A percentile compares a stretch with the other conserved stretches of the same genome.
These are phyloP conservation scores for Exutisphaerella laricina DNA, from an alignment of 2,329 filamentous ascomycete genomes.

Conservation along the genomic window DNA sequence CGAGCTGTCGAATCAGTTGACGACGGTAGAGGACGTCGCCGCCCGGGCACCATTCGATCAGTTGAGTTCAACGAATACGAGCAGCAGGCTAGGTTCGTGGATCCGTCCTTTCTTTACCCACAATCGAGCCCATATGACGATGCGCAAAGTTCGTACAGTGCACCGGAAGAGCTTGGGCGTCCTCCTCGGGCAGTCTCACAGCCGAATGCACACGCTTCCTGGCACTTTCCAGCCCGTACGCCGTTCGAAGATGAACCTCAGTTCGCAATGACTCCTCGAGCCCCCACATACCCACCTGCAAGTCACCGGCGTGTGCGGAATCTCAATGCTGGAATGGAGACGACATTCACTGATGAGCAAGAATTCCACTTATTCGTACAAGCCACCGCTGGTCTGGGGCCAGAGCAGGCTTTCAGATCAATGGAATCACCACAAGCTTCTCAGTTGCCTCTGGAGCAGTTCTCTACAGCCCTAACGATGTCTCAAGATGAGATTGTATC, in stretches of 20 bases:
- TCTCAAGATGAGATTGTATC: conserved; percentile 14
- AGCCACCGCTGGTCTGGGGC: conserved; percentile 30
- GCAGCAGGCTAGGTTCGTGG: conserved; percentile 4
- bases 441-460: not conserved
- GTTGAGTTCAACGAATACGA: conserved; percentile 4
- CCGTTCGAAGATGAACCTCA: conserved; percentile 9
- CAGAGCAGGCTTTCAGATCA: conserved; percentile 19
- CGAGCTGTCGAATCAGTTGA: not conserved
- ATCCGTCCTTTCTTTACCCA: conserved; percentile 21
- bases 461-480: not conserved
- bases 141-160: conserved; percentile 7
- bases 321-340: conserved; percentile 15
- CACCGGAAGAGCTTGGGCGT: conserved; percentile 10
- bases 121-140: conserved; percentile 24
- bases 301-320: conserved; percentile 12
- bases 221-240: conserved; percentile 6
- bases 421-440: conserved; percentile 2
- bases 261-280: conserved; percentile 12
- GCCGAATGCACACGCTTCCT: conserved; percentile 20
- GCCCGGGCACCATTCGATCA: not conserved
- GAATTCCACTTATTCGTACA: conserved; percentile 32
- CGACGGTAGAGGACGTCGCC: too few species aligned
- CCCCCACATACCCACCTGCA: conserved; percentile 21
- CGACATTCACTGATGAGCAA: conserved; percentile 26
- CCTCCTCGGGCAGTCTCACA: conserved; percentile 25